A percentile compares a stretch with the other conserved stretches of the same genome.
Evolutionary conservation across 805 yeast species (phyloP).

Genomic region (Barnettozyma sp.): DNA sequence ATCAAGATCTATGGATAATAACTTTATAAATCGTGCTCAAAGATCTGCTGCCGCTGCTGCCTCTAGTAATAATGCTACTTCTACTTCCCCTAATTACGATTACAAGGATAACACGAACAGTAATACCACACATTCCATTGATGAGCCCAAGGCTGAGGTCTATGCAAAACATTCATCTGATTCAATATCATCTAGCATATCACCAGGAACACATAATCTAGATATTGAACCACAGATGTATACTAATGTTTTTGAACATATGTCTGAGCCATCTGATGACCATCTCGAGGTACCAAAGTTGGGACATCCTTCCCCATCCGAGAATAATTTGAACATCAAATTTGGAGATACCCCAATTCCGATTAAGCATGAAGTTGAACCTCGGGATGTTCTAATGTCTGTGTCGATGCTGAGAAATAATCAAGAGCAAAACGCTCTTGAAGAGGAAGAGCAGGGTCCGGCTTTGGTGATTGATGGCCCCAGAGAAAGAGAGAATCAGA

Average conservation of each 20-base stretch:
- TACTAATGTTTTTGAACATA: constrained; percentile 9
- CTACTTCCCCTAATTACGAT: too few species aligned
- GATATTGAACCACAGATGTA: constrained; percentile 2
- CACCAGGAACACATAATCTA: constrained; percentile 7
- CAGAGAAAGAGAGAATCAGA: constrained; percentile 32
- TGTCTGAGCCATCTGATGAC: constrained; percentile 21
- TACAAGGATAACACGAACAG: too few species aligned
- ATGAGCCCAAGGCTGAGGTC: too few species aligned
- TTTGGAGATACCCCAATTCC: constrained; percentile 25
- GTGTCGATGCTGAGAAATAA: constrained; percentile 69
- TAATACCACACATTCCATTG: too few species aligned
- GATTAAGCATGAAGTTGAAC: constrained; percentile 48
- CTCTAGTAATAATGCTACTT: too few species aligned
- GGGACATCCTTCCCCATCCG: too few species aligned
- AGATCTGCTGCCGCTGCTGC: constrained; percentile 1
- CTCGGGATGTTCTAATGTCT: constrained; percentile 79
- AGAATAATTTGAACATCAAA: constrained; percentile 19
- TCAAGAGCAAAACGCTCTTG: constrained; percentile 31
- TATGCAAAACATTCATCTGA: constrained; percentile 9
- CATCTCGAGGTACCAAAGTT: too few species aligned
- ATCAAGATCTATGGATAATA: constrained; percentile 12
- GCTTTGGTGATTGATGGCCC: constrained; percentile 76
- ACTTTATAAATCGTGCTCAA: constrained; percentile 6
- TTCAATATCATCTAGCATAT: constrained; percentile 13
- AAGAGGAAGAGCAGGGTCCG: constrained; percentile 61